phyloP scores from a whole-genome alignment of 305 asterid species.

The Andrographis paniculata region DNA sequence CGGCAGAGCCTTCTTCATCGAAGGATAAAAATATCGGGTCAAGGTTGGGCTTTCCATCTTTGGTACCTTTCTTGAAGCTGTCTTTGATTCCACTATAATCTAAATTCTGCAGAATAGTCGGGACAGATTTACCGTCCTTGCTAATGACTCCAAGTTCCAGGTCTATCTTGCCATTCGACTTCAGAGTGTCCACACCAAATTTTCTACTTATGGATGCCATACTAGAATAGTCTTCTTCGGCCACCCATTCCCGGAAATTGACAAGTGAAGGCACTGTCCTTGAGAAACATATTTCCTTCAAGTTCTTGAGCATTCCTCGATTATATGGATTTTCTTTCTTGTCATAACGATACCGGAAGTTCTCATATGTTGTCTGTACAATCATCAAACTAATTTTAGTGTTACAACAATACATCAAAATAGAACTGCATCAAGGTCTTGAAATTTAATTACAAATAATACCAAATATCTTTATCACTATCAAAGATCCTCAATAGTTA shows the following conservation, averaged over 20 bases:
- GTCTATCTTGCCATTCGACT: slow-evolving; percentile 45
- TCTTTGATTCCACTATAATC: slow-evolving; percentile 46
- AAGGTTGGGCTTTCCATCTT: not conserved
- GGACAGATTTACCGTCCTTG: slow-evolving; percentile 38
- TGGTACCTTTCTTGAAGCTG: slow-evolving; percentile 30
- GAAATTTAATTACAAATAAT: too few relatives aligned
- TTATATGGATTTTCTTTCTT: slow-evolving; percentile 78
- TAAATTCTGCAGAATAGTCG: slow-evolving; percentile 35
- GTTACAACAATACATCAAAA: not conserved
- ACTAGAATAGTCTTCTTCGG: slow-evolving; percentile 41
- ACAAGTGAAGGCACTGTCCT: slow-evolving; percentile 38
- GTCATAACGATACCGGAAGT: slow-evolving; percentile 79
- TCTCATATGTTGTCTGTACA: slow-evolving; percentile 83
- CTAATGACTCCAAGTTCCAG: slow-evolving; percentile 42
- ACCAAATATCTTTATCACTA: too few relatives aligned
- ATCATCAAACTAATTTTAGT: slow-evolving; percentile 12
- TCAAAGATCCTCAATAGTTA: too few relatives aligned
- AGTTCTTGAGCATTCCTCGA: slow-evolving; percentile 46
- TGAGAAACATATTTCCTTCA: slow-evolving; percentile 56
- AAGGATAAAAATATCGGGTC: not conserved
- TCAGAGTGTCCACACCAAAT: slow-evolving; percentile 29
- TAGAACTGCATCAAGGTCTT: too few relatives aligned
- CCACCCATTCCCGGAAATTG: slow-evolving; percentile 69
- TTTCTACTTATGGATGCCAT: slow-evolving; percentile 33
- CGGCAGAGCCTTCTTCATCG: not conserved